Conservation (phyloP, 1,139 yeast genomes). For the Geotrichum carabidarum region DNA sequence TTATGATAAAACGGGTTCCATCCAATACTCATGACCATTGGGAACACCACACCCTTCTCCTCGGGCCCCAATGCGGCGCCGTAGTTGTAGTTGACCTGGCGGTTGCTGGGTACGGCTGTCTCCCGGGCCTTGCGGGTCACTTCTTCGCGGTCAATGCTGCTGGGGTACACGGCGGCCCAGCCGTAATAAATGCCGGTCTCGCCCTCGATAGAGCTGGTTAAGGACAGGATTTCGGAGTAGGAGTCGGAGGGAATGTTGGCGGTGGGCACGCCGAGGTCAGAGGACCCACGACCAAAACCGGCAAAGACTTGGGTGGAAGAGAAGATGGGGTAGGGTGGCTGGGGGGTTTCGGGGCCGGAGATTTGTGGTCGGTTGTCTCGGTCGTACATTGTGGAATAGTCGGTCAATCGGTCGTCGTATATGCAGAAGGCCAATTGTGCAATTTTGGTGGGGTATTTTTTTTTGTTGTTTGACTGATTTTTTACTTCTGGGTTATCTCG, state of each 20-base stretch:
- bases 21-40: slow-evolving; percentile 94
- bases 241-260: slow-evolving; percentile 78
- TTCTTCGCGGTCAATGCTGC: slow-evolving; percentile 5
- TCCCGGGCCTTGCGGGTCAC: neutral
- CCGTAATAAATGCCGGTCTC: slow-evolving; percentile 92
- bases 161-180: slow-evolving; percentile 48
- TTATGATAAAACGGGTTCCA: slow-evolving; percentile 92
- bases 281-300: slow-evolving; percentile 94
- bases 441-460: no score
- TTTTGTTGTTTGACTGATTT: no score
- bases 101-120: slow-evolving; percentile 15
- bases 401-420: no score
- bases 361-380: slow-evolving; percentile 28
- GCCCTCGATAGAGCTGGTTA: slow-evolving; percentile 27
- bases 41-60: slow-evolving; percentile 48
- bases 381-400: neutral
- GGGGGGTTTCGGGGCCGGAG: slow-evolving; percentile 48
- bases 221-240: slow-evolving; percentile 42
- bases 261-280: slow-evolving; percentile 91
- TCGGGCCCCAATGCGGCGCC: slow-evolving; percentile 47
- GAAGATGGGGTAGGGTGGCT: slow-evolving; percentile 61
- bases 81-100: slow-evolving; percentile 49
- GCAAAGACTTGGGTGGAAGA: slow-evolving; percentile 55
- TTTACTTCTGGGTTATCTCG: no score
- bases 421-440: neutral